Base-by-base conservation (phyloP, 176 grass and related monocot genomes). In the barley (Hordeum vulgare) region DNA sequence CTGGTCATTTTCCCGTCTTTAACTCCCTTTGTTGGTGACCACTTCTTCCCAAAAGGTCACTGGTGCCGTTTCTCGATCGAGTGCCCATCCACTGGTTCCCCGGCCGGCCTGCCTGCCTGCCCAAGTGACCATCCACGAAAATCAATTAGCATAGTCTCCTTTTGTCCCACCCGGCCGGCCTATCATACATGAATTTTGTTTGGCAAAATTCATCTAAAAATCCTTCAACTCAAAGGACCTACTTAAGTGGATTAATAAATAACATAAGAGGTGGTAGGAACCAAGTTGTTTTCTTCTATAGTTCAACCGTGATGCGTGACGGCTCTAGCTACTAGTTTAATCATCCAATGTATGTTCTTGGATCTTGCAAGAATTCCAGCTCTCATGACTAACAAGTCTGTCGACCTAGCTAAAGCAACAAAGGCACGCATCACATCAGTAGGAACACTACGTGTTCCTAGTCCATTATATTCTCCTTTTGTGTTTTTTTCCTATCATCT, bases 1-100 rank as follows among this genome's bases (percentile, higher is more conserved):
- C 68, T 21, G 31, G 84, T 87, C 89, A 31, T 70, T 90, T 42
- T 87, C 84, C 34, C 53, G 51, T 83, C 84, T 60, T 75, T 54
- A 90, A 87, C 70, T 61, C 75, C 3, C 44, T 74, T 74, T 33
- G 71, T 49, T 66, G 71, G 63, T 66, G 26, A 59, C 73, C 49
- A 77, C 63, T 71, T 70, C 35, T 77, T 71, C 29, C 80, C n/a
- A 72, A 83, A 83, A 71, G 53, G 65, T 56, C 41, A 53, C 4
- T 72, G 24, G 10, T 66, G 62, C 40, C 45, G 11, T 84, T 47
- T 76, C 41, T 66, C 61, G 26, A 49, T 66, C 61, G 26, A 49
- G 40, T 49, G 35, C 17, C 11, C 71, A 25, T 71, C 27, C 9
- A 20, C 45, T 59, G 40, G 29, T 27, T 79, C 34, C 13, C 41